Evolutionary conservation across 2,329 filamentous ascomycete genomes (phyloP), one percentile per base, ranked within the genome.

Genomic region (Xylariales sp.): DNA sequence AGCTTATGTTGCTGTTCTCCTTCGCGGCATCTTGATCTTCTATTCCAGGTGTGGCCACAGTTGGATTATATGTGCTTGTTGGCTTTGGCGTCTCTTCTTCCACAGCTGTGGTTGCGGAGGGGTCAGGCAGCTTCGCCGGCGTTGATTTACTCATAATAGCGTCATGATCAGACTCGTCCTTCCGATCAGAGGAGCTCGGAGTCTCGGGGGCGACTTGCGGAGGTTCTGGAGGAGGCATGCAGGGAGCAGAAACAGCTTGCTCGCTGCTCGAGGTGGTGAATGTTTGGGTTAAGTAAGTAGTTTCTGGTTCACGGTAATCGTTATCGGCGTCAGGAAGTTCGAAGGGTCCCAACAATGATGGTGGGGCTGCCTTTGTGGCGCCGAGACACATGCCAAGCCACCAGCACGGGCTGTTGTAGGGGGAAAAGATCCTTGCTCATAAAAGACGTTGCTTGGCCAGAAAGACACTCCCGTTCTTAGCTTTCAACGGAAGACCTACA

Each of bases 191-290:
- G 27, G 29, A 20, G 19, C 35, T 24, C 14, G 28, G 15, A 29
- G 33, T 21, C 31, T 34, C 29, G 20, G n/a, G 12, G 12, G 24
- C 16, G 25, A 14, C 22, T 14, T 34, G 24, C 9, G 35, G 10
- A 15, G 22, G 21, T 36, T 46, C 44, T 29, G 38, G 32, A 15
- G 44, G 44, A 46, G 44, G 44, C 44, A 46, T 46, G 36, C 43
- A 46, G 43, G 29, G 22, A 28, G 36, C 25, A 38, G 32, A 37
- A 21, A 40, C 40, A 43, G 40, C 40, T 41, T 38, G 33, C 36
- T 31, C 28, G 40, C 44, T 42, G 36, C 34, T 43, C 40, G 35
- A 33, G 31, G 40, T 42, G 24, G 31, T 38, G 43, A 25, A 16
- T 42, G 43, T 45, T 45, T 45, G n/a, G n/a, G n/a, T n/a, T n/a